A percentile compares a stretch with the other conserved stretches of the same genome.
Evolutionary conservation across 306 rosid species (phyloP).

Genomic region (Dalbergia cochinchinensis): DNA sequence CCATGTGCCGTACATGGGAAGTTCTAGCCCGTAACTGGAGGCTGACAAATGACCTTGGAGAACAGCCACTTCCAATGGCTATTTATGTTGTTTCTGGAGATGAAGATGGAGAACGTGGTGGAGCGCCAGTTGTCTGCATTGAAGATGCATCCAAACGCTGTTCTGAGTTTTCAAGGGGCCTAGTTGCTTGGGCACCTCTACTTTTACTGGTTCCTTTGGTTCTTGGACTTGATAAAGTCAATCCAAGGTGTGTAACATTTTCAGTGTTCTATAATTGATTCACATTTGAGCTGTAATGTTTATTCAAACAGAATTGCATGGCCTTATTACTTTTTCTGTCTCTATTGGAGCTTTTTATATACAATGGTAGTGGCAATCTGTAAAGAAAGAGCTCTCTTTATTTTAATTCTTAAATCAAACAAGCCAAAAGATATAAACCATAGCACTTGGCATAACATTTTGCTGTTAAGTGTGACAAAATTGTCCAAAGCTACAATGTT

Average conservation of each 20-base stretch:
- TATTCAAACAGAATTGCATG: constrained; percentile 10
- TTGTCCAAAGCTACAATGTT: constrained; percentile 28
- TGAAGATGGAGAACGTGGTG: constrained; percentile 98
- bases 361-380: not conserved
- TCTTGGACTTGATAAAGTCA: constrained; percentile 96
- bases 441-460: constrained; percentile 1
- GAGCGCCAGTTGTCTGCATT: constrained; percentile 93
- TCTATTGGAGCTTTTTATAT: constrained; percentile 1
- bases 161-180: constrained; percentile 61
- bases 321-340: not conserved
- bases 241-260: constrained; percentile 73
- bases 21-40: constrained; percentile 69
- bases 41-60: constrained; percentile 57
- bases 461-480: constrained; percentile 12
- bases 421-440: not conserved
- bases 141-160: constrained; percentile 85
- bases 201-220: constrained; percentile 97
- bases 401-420: not conserved
- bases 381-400: not conserved
- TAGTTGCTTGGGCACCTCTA: constrained; percentile 79
- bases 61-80: constrained; percentile 87
- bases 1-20: constrained; percentile 98
- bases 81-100: constrained; percentile 96
- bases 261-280: constrained; percentile 30
- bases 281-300: not conserved